Base-by-base conservation (phyloP, 495 filamentous ascomycete species). In the Penicillium lagena region DNA sequence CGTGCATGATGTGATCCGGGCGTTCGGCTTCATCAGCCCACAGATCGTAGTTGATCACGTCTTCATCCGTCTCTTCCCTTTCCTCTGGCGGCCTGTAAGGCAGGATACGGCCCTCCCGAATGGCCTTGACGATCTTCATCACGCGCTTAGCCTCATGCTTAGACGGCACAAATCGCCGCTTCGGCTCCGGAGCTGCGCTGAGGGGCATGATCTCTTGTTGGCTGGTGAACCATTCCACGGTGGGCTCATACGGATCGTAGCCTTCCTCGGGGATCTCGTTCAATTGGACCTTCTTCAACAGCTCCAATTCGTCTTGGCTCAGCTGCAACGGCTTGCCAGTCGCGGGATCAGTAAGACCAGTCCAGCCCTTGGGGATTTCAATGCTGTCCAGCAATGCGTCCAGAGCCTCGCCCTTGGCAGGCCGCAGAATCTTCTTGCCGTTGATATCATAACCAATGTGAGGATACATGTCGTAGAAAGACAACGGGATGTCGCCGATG, bases 361-460 rank as follows among this genome's bases (percentile, higher is more conserved):
- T 98, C 89, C 90, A 98, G 42, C 93, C 94, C 75, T 95, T 89
- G 27, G 93, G 93, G n/a, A 98, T 72, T 52, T 98, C 93, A 51
- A 98, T 97, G 62, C 86, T 95, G 55, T 97, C 90, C 28, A 98
- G 75, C 35, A 98, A 73, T 7, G 89, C 88, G 77, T 98, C 94
- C 29, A 98, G 70, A 33, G 94, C 93, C 59, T 94, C 85, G 30
- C 93, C 93, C 58, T 89, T 90, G 29, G 93, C 93, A 2, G 93
- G 93, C 37, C 93, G 87, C 81, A 94, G 83, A 44, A 98, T 94
- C 64, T 87, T 95, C 74, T 90, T 96, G 63, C 93, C 93, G 68
- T 98, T 95, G 66, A 98, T 96, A 60, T 96, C 87, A 66, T 98
- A 98, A 35, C 93, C 93, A 62, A 98, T 96, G 63, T 98, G 93